Base-by-base conservation (phyloP, 2,329 filamentous ascomycete genomes). In the Sordariomycetes sp. region DNA sequence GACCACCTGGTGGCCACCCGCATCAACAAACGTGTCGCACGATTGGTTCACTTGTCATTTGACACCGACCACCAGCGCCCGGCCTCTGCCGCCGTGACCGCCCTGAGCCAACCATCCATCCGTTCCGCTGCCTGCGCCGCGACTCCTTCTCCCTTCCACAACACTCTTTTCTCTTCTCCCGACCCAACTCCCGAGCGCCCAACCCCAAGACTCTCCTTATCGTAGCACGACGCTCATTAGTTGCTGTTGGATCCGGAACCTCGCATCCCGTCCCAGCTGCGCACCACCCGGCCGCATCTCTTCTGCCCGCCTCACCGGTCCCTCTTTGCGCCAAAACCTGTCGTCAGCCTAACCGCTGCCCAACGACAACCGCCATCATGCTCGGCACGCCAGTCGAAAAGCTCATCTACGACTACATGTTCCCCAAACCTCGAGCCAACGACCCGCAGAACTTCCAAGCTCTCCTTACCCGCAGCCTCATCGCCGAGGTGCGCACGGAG, bases 401-500 rank as follows among this genome's bases (percentile, higher is more conserved):
- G 52, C 70, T 86, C 55, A 78, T 88, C 40, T 84, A 84, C 69
- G 73, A 79, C 59, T 65, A 67, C 49, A 79, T 88, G 63, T 85
- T 82, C 50, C 80, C 81, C 15, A 75, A 73, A 36, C 76, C 79
- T 11, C 75, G 76, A 42, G 57, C 72, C 11, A 74, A 66, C 38
- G 83, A 88, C 47, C 82, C 83, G 9, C 71, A 74, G 36, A 81
- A 75, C 49, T 88, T 88, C 61, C 69, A 76, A 36, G 70, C 70
- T 27, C 71, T 87, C 28, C 70, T 88, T 30, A 75, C 79, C 46
- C 75, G 79, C 39, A 72, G 76, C 54, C 72, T 88, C 32, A 80
- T 88, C 32, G 73, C 75, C 43, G 83, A 88, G 63, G 82, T 88
- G 38, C 80, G 83, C 38, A 78, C 83, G 50, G 83, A 88, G 56